Evolutionary conservation across 2,329 filamentous ascomycete species (phyloP).

Genomic region (Botrytis pseudocinerea): DNA sequence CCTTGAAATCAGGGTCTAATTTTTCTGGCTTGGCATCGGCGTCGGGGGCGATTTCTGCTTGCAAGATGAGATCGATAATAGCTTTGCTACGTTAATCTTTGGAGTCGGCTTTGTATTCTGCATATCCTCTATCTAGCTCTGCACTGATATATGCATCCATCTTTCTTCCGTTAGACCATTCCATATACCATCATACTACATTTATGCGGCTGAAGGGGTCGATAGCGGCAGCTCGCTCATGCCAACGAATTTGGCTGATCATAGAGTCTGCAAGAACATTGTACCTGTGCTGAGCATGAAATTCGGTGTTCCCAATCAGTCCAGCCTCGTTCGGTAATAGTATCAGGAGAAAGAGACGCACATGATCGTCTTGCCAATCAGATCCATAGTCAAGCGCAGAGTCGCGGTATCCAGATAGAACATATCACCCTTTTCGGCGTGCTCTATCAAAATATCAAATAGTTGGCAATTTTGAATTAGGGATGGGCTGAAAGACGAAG

Average conservation of each 20-base stretch:
- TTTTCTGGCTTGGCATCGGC: background rate
- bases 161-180: constrained; percentile 28
- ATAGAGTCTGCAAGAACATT: constrained; percentile 28
- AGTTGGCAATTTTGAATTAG: background rate
- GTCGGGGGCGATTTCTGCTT: background rate
- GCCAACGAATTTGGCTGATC: constrained; percentile 30
- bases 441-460: constrained; percentile 11
- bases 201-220: constrained; percentile 23
- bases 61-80: constrained; percentile 20
- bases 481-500: background rate
- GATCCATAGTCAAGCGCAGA: constrained; percentile 32
- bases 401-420: constrained; percentile 29
- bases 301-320: constrained; percentile 14
- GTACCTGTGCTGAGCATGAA: constrained; percentile 10
- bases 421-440: constrained; percentile 27
- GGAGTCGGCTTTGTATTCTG: constrained; percentile 14
- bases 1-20: background rate
- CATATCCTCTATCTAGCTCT: constrained; percentile 31
- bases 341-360: background rate
- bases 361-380: constrained; percentile 29
- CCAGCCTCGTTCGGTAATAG: background rate
- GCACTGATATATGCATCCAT: constrained; percentile 32
- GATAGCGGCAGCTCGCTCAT: constrained; percentile 23
- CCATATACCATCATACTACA: constrained; percentile 20
- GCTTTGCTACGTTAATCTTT: constrained; percentile 12